A percentile compares a stretch with the other conserved stretches of the same genome.
Conservation (phyloP, 2,329 filamentous ascomycete genomes). For the Diaporthe helianthi region DNA sequence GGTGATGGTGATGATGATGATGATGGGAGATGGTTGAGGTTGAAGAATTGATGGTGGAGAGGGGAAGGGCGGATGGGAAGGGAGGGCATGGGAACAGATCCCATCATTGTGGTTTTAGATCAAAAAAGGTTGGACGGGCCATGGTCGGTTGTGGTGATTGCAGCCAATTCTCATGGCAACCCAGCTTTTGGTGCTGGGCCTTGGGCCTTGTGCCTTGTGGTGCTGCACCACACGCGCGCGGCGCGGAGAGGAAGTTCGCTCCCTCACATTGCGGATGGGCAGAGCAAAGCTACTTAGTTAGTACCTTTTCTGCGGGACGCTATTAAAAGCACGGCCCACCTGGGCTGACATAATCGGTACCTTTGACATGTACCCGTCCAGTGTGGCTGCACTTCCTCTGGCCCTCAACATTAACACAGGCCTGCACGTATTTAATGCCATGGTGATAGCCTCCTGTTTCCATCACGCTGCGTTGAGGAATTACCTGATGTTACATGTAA, state of each 20-base stretch:
- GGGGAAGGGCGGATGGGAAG: conserved; percentile 31
- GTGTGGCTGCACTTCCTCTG: not conserved
- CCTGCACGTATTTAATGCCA: not conserved
- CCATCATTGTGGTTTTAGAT: conserved; percentile 31
- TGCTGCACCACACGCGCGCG: conserved; percentile 19
- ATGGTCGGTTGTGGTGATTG: conserved; percentile 31
- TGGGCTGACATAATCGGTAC: conserved; percentile 28
- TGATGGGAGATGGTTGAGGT: conserved; percentile 35
- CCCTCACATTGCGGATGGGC: conserved; percentile 19
- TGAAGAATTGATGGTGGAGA: conserved; percentile 29
- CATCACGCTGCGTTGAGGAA: not conserved
- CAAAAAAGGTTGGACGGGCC: conserved; percentile 31
- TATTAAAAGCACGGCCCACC: conserved; percentile 29
- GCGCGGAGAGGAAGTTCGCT: conserved; percentile 23
- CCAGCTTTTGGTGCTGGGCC: conserved; percentile 31
- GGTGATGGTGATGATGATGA: conserved; percentile 33
- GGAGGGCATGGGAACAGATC: conserved; percentile 31
- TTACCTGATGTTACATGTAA: not conserved
- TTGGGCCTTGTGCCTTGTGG: conserved; percentile 25
- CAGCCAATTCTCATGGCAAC: conserved; percentile 30
- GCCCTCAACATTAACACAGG: not conserved
- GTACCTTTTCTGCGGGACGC: conserved; percentile 10
- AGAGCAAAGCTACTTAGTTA: conserved; percentile 11
- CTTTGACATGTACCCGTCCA: not conserved
- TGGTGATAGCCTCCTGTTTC: not conserved